Conservation (phyloP, 1,139 yeast species). For the Spathaspora jeffriesii region DNA sequence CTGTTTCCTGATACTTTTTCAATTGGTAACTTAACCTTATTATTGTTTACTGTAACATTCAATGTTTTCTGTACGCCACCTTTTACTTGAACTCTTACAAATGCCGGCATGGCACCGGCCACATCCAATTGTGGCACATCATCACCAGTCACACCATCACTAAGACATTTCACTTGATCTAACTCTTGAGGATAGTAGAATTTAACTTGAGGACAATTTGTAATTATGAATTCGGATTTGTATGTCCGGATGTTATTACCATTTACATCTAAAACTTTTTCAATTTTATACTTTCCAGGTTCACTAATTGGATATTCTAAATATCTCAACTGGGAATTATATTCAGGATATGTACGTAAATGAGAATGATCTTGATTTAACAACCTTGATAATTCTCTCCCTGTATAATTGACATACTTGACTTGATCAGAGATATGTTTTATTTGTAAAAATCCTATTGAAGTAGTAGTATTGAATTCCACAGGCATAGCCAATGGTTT, state of each 20-base stretch:
- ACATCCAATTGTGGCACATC: slow-evolving; percentile 52
- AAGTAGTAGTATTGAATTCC: slow-evolving; percentile 78
- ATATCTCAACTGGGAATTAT: slow-evolving; percentile 21
- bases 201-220: slow-evolving; percentile 75
- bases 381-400: slow-evolving; percentile 51
- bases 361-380: slow-evolving; percentile 42
- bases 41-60: slow-evolving; percentile 17
- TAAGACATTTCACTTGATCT: slow-evolving; percentile 60
- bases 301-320: slow-evolving; percentile 57
- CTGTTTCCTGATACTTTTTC: too few relatives aligned
- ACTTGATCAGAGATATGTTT: slow-evolving; percentile 59
- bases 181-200: slow-evolving; percentile 37
- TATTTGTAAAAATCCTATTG: slow-evolving; percentile 67
- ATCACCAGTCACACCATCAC: slow-evolving; percentile 38
- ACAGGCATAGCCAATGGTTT: slow-evolving; percentile 58
- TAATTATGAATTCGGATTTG: slow-evolving; percentile 64
- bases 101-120: slow-evolving; percentile 77
- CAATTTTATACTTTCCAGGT: slow-evolving; percentile 76
- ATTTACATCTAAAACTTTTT: slow-evolving; percentile 64
- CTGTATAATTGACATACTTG: slow-evolving; percentile 53
- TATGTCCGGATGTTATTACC: slow-evolving; percentile 63
- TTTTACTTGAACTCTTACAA: slow-evolving; percentile 60
- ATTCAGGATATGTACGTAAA: slow-evolving; percentile 20
- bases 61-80: slow-evolving; percentile 41
- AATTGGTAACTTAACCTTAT: slow-evolving; percentile 13